Evolutionary conservation across 2,329 filamentous ascomycete genomes (phyloP), one percentile per base, ranked within the genome.

Genomic region (Colletotrichum chrysophilum): DNA sequence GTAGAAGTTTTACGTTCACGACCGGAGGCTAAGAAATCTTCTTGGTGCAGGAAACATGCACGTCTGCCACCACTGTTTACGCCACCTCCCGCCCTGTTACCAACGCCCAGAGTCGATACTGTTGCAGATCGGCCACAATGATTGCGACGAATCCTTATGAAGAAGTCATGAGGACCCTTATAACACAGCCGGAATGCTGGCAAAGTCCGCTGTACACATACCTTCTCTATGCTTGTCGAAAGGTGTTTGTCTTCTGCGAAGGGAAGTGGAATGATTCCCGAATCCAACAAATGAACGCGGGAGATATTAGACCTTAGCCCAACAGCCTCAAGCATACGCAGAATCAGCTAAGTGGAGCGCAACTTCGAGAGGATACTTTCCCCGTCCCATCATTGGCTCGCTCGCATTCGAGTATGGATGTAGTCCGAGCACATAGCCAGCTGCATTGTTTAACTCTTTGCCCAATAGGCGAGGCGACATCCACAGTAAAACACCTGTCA

Each of bases 241-340:
- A n/a, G n/a, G n/a, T n/a, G n/a, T n/a, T n/a, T n/a, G n/a, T n/a
- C n/a, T n/a, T n/a, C n/a, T n/a, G n/a, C n/a, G n/a, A n/a, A n/a
- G n/a, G n/a, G n/a, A n/a, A n/a, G n/a, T n/a, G n/a, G n/a, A n/a
- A n/a, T n/a, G n/a, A n/a, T n/a, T n/a, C n/a, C n/a, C n/a, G n/a
- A n/a, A n/a, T n/a, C n/a, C n/a, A n/a, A n/a, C n/a, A n/a, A n/a
- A n/a, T n/a, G 3, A 16, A 4, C 3, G 14, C 14, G 7, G 3
- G 43, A 48, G 5, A 4, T 48, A 13, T 7, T 18, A 21, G 5
- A 48, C 10, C 7, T 4, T 7, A 48, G 18, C 43, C 43, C 3
- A 48, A 7, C 0, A 21, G 43, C 2, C 43, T 48, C 43, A 0
- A 7, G 43, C 5, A 4, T 48, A 1, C 5, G 1, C 5, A n/a